Percentiles rank a stretch among this genome's conserved stretches.
Evolutionary conservation across 768 basidiomycete species (phyloP).

Genomic region (Serendipita sp.): DNA sequence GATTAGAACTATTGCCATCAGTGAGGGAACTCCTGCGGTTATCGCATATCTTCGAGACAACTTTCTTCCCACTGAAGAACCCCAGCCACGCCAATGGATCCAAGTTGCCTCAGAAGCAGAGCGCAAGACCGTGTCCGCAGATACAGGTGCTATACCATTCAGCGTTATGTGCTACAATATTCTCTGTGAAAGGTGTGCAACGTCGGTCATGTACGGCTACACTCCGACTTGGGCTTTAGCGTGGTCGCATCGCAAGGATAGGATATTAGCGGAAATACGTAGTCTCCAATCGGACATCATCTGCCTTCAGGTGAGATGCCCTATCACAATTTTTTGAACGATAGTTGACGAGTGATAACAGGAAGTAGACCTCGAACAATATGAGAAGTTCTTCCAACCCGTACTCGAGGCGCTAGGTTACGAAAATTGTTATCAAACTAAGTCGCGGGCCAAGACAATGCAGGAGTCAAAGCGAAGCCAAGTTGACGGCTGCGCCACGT

Average conservation of each 20-base stretch:
- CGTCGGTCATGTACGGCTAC: conserved; percentile 81
- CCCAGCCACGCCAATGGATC: conserved; percentile 70
- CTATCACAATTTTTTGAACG: background rate
- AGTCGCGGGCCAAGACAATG: conserved; percentile 90
- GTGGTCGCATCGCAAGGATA: conserved; percentile 89
- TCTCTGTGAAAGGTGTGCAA: conserved; percentile 81
- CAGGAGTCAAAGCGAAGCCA: conserved; percentile 63
- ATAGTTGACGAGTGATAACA: conserved; percentile 10
- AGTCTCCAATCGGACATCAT: conserved; percentile 74
- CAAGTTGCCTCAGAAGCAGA: conserved; percentile 42
- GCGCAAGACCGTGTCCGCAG: conserved; percentile 41
- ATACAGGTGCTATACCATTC: conserved; percentile 59
- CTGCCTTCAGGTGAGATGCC: conserved; percentile 48
- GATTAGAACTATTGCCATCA: conserved; percentile 70
- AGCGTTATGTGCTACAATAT: conserved; percentile 86
- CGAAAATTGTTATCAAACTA: conserved; percentile 83
- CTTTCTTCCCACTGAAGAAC: conserved; percentile 66
- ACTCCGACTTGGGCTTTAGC: conserved; percentile 90
- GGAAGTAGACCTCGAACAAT: conserved; percentile 86
- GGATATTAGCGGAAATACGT: conserved; percentile 73
- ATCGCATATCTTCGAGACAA: conserved; percentile 86
- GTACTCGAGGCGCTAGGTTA: conserved; percentile 62
- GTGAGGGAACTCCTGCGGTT: conserved; percentile 83
- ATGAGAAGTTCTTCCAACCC: conserved; percentile 77
- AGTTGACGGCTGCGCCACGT: conserved; percentile 95